Conservation (phyloP, 225 moss, liverwort and hornwort species). For the Physcomitrellopsis africana region DNA sequence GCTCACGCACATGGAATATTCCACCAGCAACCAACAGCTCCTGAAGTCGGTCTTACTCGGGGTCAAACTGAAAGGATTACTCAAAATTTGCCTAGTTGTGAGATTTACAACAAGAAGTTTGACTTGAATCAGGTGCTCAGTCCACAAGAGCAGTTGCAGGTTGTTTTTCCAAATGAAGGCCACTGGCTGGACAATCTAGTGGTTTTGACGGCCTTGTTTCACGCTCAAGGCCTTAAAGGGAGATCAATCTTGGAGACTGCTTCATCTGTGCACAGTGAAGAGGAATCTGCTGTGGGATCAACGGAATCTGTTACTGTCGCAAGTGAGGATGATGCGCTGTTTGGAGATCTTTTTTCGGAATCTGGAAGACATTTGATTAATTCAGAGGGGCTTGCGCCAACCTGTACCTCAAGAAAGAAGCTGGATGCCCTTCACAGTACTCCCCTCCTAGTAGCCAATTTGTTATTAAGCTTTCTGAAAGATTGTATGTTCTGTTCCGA, state of each 20-base stretch:
- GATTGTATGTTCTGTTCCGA: slow-evolving; percentile 79
- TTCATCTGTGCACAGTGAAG: slow-evolving; percentile 97
- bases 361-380: slow-evolving; percentile 94
- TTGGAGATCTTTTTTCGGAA: slow-evolving; percentile 99
- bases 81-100: slow-evolving; percentile 50
- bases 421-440: slow-evolving; percentile 89
- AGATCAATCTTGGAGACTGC: slow-evolving; percentile 83
- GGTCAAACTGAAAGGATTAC: slow-evolving; percentile 32
- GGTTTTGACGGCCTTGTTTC: slow-evolving; percentile 80
- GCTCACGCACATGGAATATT: slow-evolving; percentile 57
- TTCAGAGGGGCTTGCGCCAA: slow-evolving; percentile 87
- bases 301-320: slow-evolving; percentile 96
- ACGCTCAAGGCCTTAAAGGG: slow-evolving; percentile 97
- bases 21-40: slow-evolving; percentile 46
- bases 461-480: slow-evolving; percentile 83
- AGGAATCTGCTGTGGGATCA: slow-evolving; percentile 88
- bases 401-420: slow-evolving; percentile 89
- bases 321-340: slow-evolving; percentile 97
- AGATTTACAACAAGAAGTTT: slow-evolving; percentile 70
- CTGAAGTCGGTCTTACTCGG: slow-evolving; percentile 34
- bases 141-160: slow-evolving; percentile 82
- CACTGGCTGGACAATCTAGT: slow-evolving; percentile 92
- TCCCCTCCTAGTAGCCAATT: slow-evolving; percentile 90
- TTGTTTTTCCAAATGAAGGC: slow-evolving; percentile 77
- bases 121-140: slow-evolving; percentile 59